These are phyloP conservation scores for Rhodomyrtus tomentosa DNA, from an alignment of 345 rosid species.

Conservation along the genomic window DNA sequence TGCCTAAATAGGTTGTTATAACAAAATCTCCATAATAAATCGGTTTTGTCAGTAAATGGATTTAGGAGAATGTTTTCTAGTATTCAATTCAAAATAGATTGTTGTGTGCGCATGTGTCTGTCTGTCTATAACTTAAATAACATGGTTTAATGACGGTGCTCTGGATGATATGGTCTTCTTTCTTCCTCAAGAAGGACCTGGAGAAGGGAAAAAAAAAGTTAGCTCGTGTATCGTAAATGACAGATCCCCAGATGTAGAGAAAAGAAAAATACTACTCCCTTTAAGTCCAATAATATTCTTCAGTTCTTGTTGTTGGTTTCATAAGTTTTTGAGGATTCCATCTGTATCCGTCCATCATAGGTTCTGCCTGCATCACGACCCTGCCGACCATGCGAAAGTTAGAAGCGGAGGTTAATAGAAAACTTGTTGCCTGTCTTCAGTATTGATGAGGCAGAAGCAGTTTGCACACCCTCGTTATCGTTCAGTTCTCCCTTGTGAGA, in stretches of 20 bases:
- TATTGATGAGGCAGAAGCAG: slow-evolving; percentile 71
- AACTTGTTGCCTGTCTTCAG: slow-evolving; percentile 55
- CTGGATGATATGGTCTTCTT: not conserved
- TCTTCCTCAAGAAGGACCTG: not conserved
- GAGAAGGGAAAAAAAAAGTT: not conserved
- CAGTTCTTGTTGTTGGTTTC: not conserved
- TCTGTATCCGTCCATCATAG: slow-evolving; percentile 15
- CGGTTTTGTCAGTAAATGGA: not conserved
- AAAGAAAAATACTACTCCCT: not conserved
- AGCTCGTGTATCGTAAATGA: not conserved
- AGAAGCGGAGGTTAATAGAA: slow-evolving; percentile 47
- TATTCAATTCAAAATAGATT: not conserved
- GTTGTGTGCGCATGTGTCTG: slow-evolving; percentile 1
- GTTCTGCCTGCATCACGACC: slow-evolving; percentile 67
- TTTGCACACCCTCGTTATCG: slow-evolving; percentile 51
- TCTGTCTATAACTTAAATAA: not conserved
- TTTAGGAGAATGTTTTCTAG: not conserved
- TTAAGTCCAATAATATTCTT: not conserved
- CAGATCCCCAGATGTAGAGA: not conserved
- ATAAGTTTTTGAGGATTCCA: not conserved
- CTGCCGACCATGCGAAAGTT: slow-evolving; percentile 47
- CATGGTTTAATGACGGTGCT: not conserved
- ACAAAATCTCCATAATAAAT: not conserved
- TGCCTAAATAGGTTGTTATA: not conserved
- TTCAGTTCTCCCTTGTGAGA: slow-evolving; percentile 74